phyloP scores from a whole-genome alignment of 164 flowering plant genomes.

The Vitis labrusca region DNA sequence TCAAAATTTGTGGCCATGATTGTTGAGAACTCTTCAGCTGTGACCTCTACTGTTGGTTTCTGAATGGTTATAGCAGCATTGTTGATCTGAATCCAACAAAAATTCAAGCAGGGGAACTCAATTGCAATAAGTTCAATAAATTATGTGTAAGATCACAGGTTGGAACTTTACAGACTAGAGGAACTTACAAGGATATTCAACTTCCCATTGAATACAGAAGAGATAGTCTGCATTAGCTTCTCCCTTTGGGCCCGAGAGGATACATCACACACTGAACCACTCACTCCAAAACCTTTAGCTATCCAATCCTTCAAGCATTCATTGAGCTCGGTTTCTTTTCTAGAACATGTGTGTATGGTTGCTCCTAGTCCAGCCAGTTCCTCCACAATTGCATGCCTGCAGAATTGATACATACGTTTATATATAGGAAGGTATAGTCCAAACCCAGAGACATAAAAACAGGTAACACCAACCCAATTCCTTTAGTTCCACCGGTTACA shows the following conservation, averaged over 20 bases:
- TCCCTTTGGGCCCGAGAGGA: neutral
- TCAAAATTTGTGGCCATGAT: too few relatives aligned
- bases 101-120: too few relatives aligned
- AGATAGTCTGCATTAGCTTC: too few relatives aligned
- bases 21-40: neutral
- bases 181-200: too few relatives aligned
- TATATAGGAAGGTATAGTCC: too few relatives aligned
- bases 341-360: conserved; percentile 5
- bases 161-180: too few relatives aligned
- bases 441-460: neutral
- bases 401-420: neutral
- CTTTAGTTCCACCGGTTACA: conserved; percentile 35
- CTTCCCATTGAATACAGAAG: too few relatives aligned
- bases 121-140: too few relatives aligned
- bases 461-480: conserved; percentile 23
- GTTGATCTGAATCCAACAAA: neutral
- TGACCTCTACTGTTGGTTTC: neutral
- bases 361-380: conserved; percentile 15
- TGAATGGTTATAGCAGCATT: neutral
- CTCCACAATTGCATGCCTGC: conserved; percentile 12
- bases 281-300: neutral
- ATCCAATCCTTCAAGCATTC: conserved; percentile 5
- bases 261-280: neutral
- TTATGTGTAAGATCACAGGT: too few relatives aligned
- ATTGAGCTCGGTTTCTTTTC: neutral